Percentiles rank a stretch among this genome's conserved stretches.
phyloP scores from a whole-genome alignment of 164 flowering plant species.

The Berberis vulgaris region DNA sequence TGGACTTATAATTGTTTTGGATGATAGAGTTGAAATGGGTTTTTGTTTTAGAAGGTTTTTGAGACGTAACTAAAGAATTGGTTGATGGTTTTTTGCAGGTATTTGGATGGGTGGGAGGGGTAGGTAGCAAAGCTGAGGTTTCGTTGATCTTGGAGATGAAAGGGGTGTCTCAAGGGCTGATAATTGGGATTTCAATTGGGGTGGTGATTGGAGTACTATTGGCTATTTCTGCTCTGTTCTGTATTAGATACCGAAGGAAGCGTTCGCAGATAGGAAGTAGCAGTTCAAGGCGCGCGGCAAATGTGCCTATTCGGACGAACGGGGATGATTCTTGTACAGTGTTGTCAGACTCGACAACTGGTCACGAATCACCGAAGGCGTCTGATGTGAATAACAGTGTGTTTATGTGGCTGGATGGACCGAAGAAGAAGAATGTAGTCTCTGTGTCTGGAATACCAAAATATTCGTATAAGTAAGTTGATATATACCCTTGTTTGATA shows the following conservation, averaged over 20 bases:
- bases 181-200: slow-evolving; percentile 85
- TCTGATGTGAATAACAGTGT: slow-evolving; percentile 35
- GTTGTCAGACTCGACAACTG: slow-evolving; percentile 76
- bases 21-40: no score
- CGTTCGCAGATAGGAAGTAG: slow-evolving; percentile 77
- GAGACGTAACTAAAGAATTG: no score
- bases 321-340: slow-evolving; percentile 64
- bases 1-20: no score
- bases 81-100: slow-evolving; percentile 1
- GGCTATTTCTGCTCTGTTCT: slow-evolving; percentile 60
- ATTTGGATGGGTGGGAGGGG: slow-evolving; percentile 12
- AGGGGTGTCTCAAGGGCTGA: slow-evolving; percentile 62
- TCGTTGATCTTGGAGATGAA: slow-evolving; percentile 36
- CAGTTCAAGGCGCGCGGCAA: slow-evolving; percentile 75
- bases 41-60: no score
- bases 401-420: slow-evolving; percentile 67
- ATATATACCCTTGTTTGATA: not conserved
- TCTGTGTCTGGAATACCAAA: slow-evolving; percentile 85
- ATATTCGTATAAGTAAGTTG: slow-evolving; percentile 74
- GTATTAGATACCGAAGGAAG: slow-evolving; percentile 60
- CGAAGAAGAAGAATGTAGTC: slow-evolving; percentile 49
- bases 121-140: slow-evolving; percentile 9
- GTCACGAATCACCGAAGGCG: slow-evolving; percentile 72
- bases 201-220: slow-evolving; percentile 76
- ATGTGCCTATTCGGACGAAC: slow-evolving; percentile 70